Evolutionary conservation across 306 rosid species (phyloP), one percentile per base, ranked within the genome.

Genomic region (Lathyrus tuberosus): DNA sequence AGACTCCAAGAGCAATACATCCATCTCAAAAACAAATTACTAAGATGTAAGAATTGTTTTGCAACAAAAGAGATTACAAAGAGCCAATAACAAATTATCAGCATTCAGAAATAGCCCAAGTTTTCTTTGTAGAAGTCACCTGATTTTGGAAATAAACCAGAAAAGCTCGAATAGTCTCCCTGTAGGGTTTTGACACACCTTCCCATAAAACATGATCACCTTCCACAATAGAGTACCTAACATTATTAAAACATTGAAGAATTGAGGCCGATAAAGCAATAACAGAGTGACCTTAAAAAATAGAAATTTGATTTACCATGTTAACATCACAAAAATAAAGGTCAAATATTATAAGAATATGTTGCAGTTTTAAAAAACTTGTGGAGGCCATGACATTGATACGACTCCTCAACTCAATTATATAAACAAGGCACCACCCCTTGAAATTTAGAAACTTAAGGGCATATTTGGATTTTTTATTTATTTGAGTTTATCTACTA

Each of bases 131-230:
- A 47, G 44, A 58, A 76, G 14, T 71, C 58, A 93, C 98, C 96
- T 93, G 93, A 73, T 77, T 88, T 87, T 93, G 98, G 72, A 93
- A 90, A 82, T 93, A 88, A 61, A 80, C 96, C 69, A 93, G 78
- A 86, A 93, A 93, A 62, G 97, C 87, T 71, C 97, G 89, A 80
- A 93, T 93, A 10, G 98, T 90, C 88, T 93, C 97, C 83, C 98
- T 84, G 65, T 90, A 93, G 18, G 98, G 96, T 79, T 83, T 90
- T 4, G 98, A 90, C 52, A 93, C 98, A 46, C 87, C 93, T 26
- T 56, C 74, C 98, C 98, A 93, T 18, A 93, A 79, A 46, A 76
- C n/a, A 72, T 93, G 85, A 69, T 86, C 86, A 48, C 98, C 98
- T 85, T 90, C 98, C 76, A 85, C 98, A 28, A 93, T 90, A 76